Evolutionary conservation across 164 flowering plant genomes (phyloP), one percentile per base, ranked within the genome.

Genomic region (Piper betle): DNA sequence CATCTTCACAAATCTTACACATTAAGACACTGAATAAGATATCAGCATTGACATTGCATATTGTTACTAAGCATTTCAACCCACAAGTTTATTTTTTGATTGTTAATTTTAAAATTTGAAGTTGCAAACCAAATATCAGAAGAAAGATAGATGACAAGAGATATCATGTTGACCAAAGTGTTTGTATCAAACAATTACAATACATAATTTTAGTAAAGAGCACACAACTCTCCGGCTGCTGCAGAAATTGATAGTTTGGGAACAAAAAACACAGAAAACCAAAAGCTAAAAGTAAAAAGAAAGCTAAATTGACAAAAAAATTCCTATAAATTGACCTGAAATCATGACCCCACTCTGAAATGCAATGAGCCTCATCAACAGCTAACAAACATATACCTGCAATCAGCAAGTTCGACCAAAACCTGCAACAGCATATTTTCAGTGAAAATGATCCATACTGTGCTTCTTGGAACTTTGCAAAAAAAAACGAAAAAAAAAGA

Each of bases 301-400:
- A 10, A 46, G 43, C n/a, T n/a, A 4, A 52, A 59, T 40, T n/a
- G 18, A 33, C n/a, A 6, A 53, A 17, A 39, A 54, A 54, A 17
- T 10, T 25, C 12, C 17, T 25, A 52, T 39, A n/a, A n/a, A 20
- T 52, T 19, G 53, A 83, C 87, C 87, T 79, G 78, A 83, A 83
- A 81, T 79, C 72, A 71, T 83, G 88, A 39, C 88, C 88, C 88
- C 85, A 83, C 70, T 81, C 84, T 42, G 88, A 83, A 63, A 83
- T 83, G 79, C 88, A 81, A 63, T 83, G 88, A 48, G 85, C 84
- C 77, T 83, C 88, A 72, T 83, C 88, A 64, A 83, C 78, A 62
- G 88, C 88, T 69, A 83, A 62, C 58, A 83, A 62, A 69, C 77
- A 78, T 57, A 83, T 74, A 37, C 88, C 88, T 19, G 57, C 64